Conservation (phyloP, 192 early-diverging fungal genomes). For the Dispira simplex region DNA sequence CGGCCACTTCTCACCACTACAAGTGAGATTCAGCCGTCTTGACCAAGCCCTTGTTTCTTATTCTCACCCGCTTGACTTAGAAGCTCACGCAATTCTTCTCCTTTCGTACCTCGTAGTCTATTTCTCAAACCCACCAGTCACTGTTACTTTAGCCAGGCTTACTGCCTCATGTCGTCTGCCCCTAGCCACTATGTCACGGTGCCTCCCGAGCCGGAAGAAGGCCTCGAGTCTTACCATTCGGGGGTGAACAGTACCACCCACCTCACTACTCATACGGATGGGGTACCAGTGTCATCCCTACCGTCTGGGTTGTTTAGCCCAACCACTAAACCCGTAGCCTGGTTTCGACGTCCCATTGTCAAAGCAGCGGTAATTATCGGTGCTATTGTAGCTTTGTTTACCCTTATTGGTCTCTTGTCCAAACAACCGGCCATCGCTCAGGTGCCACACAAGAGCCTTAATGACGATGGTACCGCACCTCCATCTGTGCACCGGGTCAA, state of each 20-base stretch:
- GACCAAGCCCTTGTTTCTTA: too few species aligned
- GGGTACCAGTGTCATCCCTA: too few species aligned
- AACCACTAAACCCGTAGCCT: neutral
- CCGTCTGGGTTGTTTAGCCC: neutral
- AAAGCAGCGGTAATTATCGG: neutral
- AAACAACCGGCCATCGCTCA: constrained; percentile 8
- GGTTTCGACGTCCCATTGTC: neutral
- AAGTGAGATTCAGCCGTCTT: too few species aligned
- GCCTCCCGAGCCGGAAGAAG: neutral
- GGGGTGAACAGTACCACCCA: neutral
- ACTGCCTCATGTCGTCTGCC: neutral
- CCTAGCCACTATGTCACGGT: neutral
- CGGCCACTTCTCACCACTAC: too few species aligned
- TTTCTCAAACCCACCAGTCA: neutral
- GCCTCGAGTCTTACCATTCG: neutral
- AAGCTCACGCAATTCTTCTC: too few species aligned
- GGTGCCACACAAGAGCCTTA: neutral
- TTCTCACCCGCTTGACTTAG: too few species aligned
- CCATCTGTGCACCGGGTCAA: constrained; percentile 1
- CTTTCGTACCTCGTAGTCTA: too few species aligned
- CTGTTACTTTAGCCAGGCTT: neutral
- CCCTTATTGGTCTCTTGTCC: constrained; percentile 1
- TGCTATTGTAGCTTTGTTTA: constrained; percentile 1
- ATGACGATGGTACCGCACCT: constrained; percentile 7
- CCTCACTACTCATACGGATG: too few species aligned